These are phyloP conservation scores for Sporothrix dimorphospora DNA, from an alignment of 2,329 filamentous ascomycete genomes.

Conservation along the genomic window DNA sequence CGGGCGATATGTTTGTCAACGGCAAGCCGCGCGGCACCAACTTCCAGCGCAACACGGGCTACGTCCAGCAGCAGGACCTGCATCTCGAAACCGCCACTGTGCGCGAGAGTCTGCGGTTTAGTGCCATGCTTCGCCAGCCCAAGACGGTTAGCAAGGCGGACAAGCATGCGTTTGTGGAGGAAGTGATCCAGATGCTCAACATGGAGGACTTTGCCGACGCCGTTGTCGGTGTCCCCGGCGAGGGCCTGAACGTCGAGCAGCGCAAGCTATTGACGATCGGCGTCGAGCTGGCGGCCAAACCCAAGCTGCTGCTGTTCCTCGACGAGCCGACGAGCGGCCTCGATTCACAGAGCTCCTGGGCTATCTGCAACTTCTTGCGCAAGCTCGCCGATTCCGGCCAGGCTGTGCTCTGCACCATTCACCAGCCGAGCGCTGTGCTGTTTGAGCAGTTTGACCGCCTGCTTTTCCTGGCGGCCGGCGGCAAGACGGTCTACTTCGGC, in stretches of 20 bases:
- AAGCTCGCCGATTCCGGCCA: constrained; percentile 54
- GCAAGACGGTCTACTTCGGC: constrained; percentile 34
- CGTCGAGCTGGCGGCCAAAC: constrained; percentile 94
- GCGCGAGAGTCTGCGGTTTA: constrained; percentile 85
- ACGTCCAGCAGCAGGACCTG: constrained; percentile 91
- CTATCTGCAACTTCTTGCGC: constrained; percentile 63
- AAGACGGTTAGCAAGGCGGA: constrained; percentile 71
- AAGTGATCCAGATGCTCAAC: constrained; percentile 87
- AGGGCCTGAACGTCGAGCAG: constrained; percentile 74
- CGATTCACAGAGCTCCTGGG: constrained; percentile 66
- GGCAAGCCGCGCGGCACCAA: constrained; percentile 71
- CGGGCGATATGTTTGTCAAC: constrained; percentile 75
- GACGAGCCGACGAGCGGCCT: constrained; percentile 66
- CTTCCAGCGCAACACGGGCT: constrained; percentile 91
- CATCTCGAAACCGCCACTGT: constrained; percentile 85
- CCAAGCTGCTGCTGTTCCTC: constrained; percentile 63
- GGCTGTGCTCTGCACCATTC: constrained; percentile 39
- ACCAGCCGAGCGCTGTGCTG: constrained; percentile 33
- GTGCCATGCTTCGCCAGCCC: constrained; percentile 82
- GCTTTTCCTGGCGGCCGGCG: constrained; percentile 29
- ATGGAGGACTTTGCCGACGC: constrained; percentile 92
- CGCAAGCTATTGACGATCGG: constrained; percentile 80
- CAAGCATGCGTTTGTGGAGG: constrained; percentile 84
- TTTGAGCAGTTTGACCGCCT: constrained; percentile 34
- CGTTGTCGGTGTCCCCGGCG: constrained; percentile 66